Evolutionary conservation across 441 rosid genomes (phyloP), one percentile per base, ranked within the genome.

Genomic region (Melastoma candidum): DNA sequence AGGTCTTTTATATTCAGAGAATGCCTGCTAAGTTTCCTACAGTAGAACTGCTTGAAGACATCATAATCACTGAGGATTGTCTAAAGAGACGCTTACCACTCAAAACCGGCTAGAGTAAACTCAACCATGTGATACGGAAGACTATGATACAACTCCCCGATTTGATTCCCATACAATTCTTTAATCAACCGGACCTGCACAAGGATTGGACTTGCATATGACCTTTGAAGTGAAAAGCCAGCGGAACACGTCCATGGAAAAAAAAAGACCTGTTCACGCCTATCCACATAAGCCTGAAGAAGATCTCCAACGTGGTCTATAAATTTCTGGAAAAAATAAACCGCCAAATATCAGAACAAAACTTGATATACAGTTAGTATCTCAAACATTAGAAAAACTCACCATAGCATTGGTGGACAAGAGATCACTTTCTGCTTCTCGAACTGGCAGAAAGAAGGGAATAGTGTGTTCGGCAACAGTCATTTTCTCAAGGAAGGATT

Each of bases 401-500:
- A 87, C 99, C 90, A 83, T 89, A 59, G 97, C 90, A 79, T 85
- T 93, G 29, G 89, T 74, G 54, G 77, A 78, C 62, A 89, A 97
- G 71, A 81, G 86, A 71, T 85, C 95, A 76, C 71, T 81, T 80
- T 89, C 99, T 61, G 84, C 81, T 64, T 87, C 99, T 58, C 84
- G 77, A 52, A 89, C 64, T 26, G 96, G 97, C 63, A 93, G 71
- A 72, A 87, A 93, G 80, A 89, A 93, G 26, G 99, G 99, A 75
- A 93, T 64, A 61, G 97, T 86, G 61, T 93, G 99, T 68, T 93
- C 95, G 54, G 68, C 76, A 68, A 93, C 93, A 26, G 80, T 87
- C 97, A 93, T 86, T 77, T 85, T 93, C 65, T 93, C 95, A 62
- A 89, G 79, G 73, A 93, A 93, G 58, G 95, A 93, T 75, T 79